These are phyloP conservation scores for Herpetomonas tarakana DNA, from an alignment of 208 protist genomes.

Conservation along the genomic window DNA sequence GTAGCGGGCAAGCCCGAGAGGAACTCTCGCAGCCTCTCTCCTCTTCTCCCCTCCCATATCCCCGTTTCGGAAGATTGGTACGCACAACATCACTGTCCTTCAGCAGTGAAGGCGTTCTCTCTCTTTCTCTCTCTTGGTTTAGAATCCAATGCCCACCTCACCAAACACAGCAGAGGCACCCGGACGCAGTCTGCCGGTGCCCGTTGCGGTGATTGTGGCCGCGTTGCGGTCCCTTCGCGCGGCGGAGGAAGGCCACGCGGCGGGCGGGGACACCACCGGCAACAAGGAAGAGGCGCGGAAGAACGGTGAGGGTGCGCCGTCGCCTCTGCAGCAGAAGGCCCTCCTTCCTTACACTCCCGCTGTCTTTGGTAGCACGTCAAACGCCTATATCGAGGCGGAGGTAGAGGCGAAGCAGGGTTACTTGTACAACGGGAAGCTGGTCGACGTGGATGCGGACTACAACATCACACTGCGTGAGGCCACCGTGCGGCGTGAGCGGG, in stretches of 20 bases:
- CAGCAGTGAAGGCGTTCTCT: no score
- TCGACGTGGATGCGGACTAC: conserved; percentile 65
- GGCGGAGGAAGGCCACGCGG: neutral
- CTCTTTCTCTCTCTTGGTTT: no score
- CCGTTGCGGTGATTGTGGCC: conserved; percentile 23
- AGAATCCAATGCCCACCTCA: no score
- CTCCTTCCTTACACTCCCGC: conserved; percentile 4
- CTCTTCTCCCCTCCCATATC: no score
- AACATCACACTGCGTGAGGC: conserved; percentile 69
- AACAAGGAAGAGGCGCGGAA: neutral
- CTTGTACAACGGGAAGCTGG: conserved; percentile 65
- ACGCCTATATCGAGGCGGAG: conserved; percentile 52
- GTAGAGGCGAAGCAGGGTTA: conserved; percentile 86
- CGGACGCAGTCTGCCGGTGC: conserved; percentile 23
- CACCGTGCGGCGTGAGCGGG: conserved; percentile 46
- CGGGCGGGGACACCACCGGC: neutral
- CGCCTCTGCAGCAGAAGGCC: conserved; percentile 4
- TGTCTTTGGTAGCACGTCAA: conserved; percentile 1
- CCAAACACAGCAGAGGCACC: no score
- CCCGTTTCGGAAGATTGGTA: no score
- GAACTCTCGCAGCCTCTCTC: no score
- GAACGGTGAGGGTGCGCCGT: conserved; percentile 1
- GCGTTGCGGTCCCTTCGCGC: neutral
- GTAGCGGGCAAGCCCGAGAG: no score
- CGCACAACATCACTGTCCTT: no score